phyloP scores from a whole-genome alignment of 1,139 yeast species.

The Suhomyces coccinellae region DNA sequence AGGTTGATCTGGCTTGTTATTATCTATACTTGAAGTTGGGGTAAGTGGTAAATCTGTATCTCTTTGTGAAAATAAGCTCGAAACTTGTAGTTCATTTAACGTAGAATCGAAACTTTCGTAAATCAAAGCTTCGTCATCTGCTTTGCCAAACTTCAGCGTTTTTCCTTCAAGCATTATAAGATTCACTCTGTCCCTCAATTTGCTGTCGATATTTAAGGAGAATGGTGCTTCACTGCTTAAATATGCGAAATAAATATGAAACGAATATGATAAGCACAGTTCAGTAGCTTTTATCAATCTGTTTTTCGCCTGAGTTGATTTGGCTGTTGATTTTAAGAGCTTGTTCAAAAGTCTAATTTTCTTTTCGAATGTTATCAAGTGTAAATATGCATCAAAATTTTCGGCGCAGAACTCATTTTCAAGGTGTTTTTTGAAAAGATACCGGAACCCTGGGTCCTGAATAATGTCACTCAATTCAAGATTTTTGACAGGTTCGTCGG shows the following conservation, averaged over 20 bases:
- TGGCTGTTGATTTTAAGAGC: constrained; percentile 18
- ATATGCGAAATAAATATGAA: constrained; percentile 65
- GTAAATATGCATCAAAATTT: constrained; percentile 69
- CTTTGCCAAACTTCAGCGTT: neutral
- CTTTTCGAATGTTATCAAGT: constrained; percentile 46
- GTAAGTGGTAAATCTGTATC: neutral
- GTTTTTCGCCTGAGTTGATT: neutral
- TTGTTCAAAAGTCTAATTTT: constrained; percentile 21
- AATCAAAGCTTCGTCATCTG: no score
- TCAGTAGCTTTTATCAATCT: constrained; percentile 43
- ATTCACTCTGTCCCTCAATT: constrained; percentile 50
- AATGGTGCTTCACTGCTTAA: constrained; percentile 70
- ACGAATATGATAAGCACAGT: constrained; percentile 57
- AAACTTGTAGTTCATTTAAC: no score
- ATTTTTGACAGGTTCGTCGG: neutral
- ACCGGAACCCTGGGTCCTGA: constrained; percentile 76
- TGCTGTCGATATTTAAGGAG: constrained; percentile 69
- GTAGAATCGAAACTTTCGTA: no score
- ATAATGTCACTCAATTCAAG: constrained; percentile 47
- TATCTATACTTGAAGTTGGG: neutral
- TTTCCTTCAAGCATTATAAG: constrained; percentile 34
- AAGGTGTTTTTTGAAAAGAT: constrained; percentile 65
- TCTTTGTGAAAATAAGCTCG: no score
- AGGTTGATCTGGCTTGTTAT: no score
- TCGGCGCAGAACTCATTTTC: constrained; percentile 69